These are phyloP conservation scores for Sclerospora graminicola DNA, from an alignment of 352 stramenopile genomes.

Conservation along the genomic window DNA sequence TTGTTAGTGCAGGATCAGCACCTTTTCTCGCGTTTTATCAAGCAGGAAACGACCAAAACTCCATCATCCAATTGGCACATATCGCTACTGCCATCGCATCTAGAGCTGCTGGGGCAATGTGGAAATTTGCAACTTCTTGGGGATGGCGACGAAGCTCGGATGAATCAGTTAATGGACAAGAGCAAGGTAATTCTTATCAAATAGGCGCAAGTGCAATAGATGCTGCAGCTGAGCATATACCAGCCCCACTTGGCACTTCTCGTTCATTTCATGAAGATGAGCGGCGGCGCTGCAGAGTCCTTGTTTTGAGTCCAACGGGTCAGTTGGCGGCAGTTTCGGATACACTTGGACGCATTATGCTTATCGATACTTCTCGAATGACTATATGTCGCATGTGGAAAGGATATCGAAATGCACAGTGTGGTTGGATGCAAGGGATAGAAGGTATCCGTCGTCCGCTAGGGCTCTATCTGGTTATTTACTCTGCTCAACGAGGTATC, in stretches of 20 bases:
- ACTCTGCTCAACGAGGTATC: constrained; percentile 72
- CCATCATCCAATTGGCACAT: constrained; percentile 79
- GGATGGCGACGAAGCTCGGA: constrained; percentile 29
- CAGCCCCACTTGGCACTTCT: constrained; percentile 43
- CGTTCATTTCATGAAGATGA: constrained; percentile 51
- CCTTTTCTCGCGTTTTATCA: constrained; percentile 80
- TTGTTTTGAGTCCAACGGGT: constrained; percentile 62
- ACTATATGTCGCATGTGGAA: constrained; percentile 83
- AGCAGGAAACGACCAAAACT: constrained; percentile 77
- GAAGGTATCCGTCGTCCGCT: constrained; percentile 35
- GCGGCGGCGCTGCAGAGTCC: constrained; percentile 40
- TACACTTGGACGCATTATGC: constrained; percentile 58
- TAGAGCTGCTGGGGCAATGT: constrained; percentile 60
- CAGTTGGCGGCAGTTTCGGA: constrained; percentile 61
- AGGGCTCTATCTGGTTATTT: constrained; percentile 78
- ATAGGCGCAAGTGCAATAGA: constrained; percentile 26
- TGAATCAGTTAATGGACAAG: constrained; percentile 3
- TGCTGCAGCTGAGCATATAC: constrained; percentile 55
- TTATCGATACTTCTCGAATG: constrained; percentile 76
- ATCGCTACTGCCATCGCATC: constrained; percentile 75
- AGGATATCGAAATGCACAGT: constrained; percentile 76
- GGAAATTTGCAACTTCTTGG: constrained; percentile 80
- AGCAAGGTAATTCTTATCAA: constrained; percentile 16
- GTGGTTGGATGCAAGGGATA: constrained; percentile 65
- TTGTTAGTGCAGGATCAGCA: constrained; percentile 51